Evolutionary conservation across 768 basidiomycete species (phyloP), one percentile per base, ranked within the genome.

Genomic region (Pulveroboletus ravenelii): DNA sequence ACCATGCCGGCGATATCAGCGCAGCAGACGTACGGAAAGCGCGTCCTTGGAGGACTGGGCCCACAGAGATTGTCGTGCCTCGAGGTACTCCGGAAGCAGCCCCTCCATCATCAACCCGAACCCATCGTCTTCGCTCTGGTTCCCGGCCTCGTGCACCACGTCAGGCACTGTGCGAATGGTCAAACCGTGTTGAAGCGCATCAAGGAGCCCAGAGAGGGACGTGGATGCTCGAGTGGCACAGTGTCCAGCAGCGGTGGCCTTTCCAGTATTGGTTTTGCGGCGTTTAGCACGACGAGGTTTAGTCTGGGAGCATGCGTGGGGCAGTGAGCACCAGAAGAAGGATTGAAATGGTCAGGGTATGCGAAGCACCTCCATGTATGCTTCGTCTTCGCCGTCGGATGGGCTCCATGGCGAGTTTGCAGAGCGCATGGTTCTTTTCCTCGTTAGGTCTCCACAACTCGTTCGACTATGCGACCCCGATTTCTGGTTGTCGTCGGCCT

Each of bases 91-190:
- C 15, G 68, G 63, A 17, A 75, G 60, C 6, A 71, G 38, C 6
- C 48, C 45, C 20, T 66, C 64, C 38, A 74, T 68, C 25, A 60
- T 53, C 12, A 59, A 47, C 35, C 75, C 74, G 51, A 75, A 73
- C 6, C 68, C 62, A 31, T 50, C 54, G 34, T 41, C 41, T 34
- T 48, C 44, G 27, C 36, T 45, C 18, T 40, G 30, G 36, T n/a
- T 18, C 30, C 38, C 43, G 15, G 1, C 27, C 27, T 40, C 30
- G 23, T 41, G 17, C 12, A 4, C 7, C 7, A 3, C 9, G 37
- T 31, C 47, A 3, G 3, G 6, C 1, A 40, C 15, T 12, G 44
- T 1, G 12, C 18, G 27, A 20, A 50, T 31, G 9, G 38, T 23
- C 18, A 47, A 15, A 35, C 54, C 58, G 3, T 45, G 48, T 36